Evolutionary conservation across 306 rosid genomes (phyloP).

Genomic region (Cucurbita maxima): DNA sequence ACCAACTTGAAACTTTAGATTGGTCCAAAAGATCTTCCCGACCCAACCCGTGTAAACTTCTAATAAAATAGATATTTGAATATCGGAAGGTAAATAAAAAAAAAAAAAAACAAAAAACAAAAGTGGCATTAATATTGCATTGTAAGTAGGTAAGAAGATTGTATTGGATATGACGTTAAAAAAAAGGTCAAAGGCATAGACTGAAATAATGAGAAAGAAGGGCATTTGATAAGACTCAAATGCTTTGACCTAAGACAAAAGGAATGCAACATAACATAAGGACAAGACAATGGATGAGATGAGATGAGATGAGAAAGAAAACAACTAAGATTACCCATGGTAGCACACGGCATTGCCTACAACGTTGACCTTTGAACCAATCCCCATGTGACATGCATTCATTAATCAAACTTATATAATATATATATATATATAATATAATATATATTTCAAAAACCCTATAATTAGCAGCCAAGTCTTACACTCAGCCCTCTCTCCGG

Average conservation of each 20-base stretch:
- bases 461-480: not conserved
- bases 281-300: not conserved
- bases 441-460: not conserved
- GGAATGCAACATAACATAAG: too few relatives aligned
- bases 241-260: not conserved
- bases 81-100: too few relatives aligned
- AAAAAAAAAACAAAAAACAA: too few relatives aligned
- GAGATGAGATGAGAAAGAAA: not conserved
- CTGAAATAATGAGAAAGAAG: not conserved
- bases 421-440: not conserved
- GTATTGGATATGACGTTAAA: not conserved
- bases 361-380: slow-evolving; percentile 1
- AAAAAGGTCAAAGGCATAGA: not conserved
- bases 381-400: slow-evolving; percentile 1
- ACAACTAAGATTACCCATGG: not conserved
- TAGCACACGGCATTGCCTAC: not conserved
- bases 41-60: too few relatives aligned
- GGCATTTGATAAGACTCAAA: not conserved
- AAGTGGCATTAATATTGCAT: not conserved
- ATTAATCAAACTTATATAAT: not conserved
- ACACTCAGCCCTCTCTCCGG: not conserved
- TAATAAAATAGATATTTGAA: too few relatives aligned
- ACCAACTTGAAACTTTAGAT: too few relatives aligned
- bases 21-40: too few relatives aligned
- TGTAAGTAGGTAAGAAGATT: too few relatives aligned